Percentiles rank a stretch among this genome's conserved stretches.
Evolutionary conservation across 2,329 filamentous ascomycete species (phyloP).

Genomic region (Blastomyces parvus): DNA sequence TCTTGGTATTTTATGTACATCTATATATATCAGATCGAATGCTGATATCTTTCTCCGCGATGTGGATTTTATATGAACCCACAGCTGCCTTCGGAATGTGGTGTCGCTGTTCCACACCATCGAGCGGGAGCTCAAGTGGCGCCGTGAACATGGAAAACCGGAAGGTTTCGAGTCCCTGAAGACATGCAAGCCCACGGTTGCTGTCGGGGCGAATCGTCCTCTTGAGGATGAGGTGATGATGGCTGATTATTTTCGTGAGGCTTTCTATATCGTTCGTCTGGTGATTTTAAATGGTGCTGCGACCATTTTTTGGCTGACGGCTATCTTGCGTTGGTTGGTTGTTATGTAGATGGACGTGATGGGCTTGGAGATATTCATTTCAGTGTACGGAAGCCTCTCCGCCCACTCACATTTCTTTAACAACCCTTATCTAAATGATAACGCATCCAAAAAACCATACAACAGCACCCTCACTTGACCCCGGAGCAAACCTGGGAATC

Average conservation of each 20-base stretch:
- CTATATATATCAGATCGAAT: slow-evolving; percentile 3
- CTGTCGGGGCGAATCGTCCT: slow-evolving; percentile 76
- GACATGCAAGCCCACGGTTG: slow-evolving; percentile 68
- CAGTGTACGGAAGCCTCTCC: slow-evolving; percentile 25
- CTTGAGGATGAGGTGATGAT: slow-evolving; percentile 72
- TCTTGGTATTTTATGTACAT: not conserved
- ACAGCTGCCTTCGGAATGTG: slow-evolving; percentile 74
- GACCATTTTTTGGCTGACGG: not conserved
- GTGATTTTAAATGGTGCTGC: not conserved
- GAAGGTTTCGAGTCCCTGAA: slow-evolving; percentile 65
- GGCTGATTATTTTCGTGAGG: slow-evolving; percentile 78
- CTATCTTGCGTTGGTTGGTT: not conserved
- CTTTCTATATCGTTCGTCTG: slow-evolving; percentile 14
- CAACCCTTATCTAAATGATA: not conserved
- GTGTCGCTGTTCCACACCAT: slow-evolving; percentile 87
- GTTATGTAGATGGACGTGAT: slow-evolving; percentile 57
- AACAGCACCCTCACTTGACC: slow-evolving; percentile 60
- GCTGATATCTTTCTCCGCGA: not conserved
- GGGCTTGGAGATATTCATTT: slow-evolving; percentile 66
- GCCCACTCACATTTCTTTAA: not conserved
- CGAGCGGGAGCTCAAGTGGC: slow-evolving; percentile 80
- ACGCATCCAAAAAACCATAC: not conserved
- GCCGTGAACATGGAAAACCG: slow-evolving; percentile 55
- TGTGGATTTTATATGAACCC: not conserved
- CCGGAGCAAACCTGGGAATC: slow-evolving; percentile 65